Conservation (phyloP, 2,329 filamentous ascomycete genomes). For the Xylaria sp. region DNA sequence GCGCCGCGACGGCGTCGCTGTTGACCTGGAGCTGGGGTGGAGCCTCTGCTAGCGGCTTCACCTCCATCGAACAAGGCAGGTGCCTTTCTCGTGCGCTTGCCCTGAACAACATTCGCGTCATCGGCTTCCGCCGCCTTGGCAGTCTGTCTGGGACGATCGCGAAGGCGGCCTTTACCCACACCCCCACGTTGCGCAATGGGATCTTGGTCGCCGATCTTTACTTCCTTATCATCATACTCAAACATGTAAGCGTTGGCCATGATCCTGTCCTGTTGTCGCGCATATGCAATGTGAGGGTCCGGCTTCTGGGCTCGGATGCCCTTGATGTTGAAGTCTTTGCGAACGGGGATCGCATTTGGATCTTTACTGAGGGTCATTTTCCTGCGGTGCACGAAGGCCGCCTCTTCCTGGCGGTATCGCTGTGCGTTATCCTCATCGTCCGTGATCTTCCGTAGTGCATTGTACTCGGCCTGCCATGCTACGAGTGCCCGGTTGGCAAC, state of each 20-base stretch:
- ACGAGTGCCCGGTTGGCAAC: slow-evolving; percentile 49
- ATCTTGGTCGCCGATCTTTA: slow-evolving; percentile 62
- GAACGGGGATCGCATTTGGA: slow-evolving; percentile 46
- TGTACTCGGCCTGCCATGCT: slow-evolving; percentile 59
- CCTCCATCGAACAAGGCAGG: slow-evolving; percentile 54
- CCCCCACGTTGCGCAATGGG: slow-evolving; percentile 60
- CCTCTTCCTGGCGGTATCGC: slow-evolving; percentile 52
- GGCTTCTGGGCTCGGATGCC: slow-evolving; percentile 52
- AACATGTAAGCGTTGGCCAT: slow-evolving; percentile 64
- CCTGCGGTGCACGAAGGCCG: slow-evolving; percentile 43
- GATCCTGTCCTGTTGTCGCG: slow-evolving; percentile 55
- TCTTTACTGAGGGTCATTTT: slow-evolving; percentile 47
- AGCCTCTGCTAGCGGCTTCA: slow-evolving; percentile 54
- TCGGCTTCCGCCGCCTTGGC: slow-evolving; percentile 61
- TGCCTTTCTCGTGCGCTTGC: slow-evolving; percentile 58
- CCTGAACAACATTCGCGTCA: slow-evolving; percentile 48
- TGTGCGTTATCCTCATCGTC: slow-evolving; percentile 62
- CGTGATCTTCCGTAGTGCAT: slow-evolving; percentile 51
- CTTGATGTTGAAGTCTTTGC: slow-evolving; percentile 58
- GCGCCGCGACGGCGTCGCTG: slow-evolving; percentile 33
- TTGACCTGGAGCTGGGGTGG: slow-evolving; percentile 48
- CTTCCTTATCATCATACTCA: slow-evolving; percentile 61
- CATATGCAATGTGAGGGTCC: slow-evolving; percentile 48
- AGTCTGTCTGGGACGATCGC: slow-evolving; percentile 60
- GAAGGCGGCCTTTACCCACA: slow-evolving; percentile 55